phyloP scores from a whole-genome alignment of 257 asterid genomes.

The Sherardia arvensis region DNA sequence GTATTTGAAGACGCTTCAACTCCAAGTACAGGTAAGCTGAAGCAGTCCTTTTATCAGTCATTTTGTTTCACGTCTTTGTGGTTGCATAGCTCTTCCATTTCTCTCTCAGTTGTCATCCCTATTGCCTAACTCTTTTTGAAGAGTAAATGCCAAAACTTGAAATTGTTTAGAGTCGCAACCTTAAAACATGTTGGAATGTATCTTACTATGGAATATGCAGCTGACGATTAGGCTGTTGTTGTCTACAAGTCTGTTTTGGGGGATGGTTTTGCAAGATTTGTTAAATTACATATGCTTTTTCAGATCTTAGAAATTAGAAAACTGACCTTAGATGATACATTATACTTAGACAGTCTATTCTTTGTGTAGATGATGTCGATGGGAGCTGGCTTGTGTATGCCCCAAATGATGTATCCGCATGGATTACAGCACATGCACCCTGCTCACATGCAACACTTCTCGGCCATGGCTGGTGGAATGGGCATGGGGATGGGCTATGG shows the following conservation, averaged over 20 bases:
- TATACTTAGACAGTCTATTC: neutral
- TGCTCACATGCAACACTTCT: conserved; percentile 55
- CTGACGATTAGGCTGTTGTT: neutral
- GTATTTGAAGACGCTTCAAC: conserved; percentile 90
- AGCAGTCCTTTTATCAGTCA: neutral
- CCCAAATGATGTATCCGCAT: conserved; percentile 66
- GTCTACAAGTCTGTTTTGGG: neutral
- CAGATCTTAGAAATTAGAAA: neutral
- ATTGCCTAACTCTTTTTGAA: neutral
- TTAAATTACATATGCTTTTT: neutral
- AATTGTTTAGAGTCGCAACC: neutral
- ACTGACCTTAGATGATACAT: neutral
- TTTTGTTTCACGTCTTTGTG: no score
- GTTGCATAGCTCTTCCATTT: neutral
- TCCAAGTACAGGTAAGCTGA: conserved; percentile 82
- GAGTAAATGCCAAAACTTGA: neutral
- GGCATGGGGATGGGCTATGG: conserved; percentile 58
- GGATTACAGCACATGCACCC: conserved; percentile 72
- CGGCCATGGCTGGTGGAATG: conserved; percentile 60
- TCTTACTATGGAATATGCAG: neutral
- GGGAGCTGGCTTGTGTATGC: conserved; percentile 87
- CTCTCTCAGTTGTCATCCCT: neutral
- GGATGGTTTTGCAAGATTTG: neutral
- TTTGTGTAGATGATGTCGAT: conserved; percentile 78
- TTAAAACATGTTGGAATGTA: no score